Evolutionary conservation across 805 yeast species (phyloP).

Genomic region (Zygoascus ofunaensis): DNA sequence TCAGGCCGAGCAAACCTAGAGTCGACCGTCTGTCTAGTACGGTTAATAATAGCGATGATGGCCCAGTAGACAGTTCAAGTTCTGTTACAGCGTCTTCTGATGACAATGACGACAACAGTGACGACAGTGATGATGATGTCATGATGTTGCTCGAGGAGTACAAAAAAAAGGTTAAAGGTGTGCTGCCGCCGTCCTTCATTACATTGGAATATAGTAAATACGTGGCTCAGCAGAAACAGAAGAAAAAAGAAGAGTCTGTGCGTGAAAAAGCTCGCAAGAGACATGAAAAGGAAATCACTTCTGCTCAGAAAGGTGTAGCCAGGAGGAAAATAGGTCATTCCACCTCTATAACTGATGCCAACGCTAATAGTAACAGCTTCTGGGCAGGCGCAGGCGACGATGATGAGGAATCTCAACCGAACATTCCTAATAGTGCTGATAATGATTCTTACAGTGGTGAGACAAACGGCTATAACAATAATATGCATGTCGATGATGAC

Average conservation of each 20-base stretch:
- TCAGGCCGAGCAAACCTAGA: not conserved
- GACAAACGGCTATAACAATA: too few species aligned
- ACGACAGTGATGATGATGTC: not conserved
- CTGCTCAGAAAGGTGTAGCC: constrained; percentile 10
- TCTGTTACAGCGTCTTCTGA: not conserved
- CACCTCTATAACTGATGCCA: not conserved
- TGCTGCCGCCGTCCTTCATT: constrained; percentile 14
- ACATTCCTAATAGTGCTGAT: not conserved
- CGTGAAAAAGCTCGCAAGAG: not conserved
- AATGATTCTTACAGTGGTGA: not conserved
- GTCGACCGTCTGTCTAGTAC: not conserved
- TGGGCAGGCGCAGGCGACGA: not conserved
- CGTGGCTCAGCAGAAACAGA: not conserved
- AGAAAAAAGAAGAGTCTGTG: not conserved
- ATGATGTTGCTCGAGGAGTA: not conserved
- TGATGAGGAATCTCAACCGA: not conserved
- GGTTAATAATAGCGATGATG: not conserved
- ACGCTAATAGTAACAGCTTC: not conserved
- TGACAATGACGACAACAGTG: too few species aligned
- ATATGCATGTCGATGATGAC: not conserved
- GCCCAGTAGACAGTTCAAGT: not conserved
- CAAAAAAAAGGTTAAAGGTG: constrained; percentile 10
- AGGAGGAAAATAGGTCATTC: constrained; percentile 4
- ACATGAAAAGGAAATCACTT: not conserved
- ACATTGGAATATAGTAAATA: constrained; percentile 10